Conservation (phyloP, 2,329 filamentous ascomycete species). For the Sporothrix curviconia region DNA sequence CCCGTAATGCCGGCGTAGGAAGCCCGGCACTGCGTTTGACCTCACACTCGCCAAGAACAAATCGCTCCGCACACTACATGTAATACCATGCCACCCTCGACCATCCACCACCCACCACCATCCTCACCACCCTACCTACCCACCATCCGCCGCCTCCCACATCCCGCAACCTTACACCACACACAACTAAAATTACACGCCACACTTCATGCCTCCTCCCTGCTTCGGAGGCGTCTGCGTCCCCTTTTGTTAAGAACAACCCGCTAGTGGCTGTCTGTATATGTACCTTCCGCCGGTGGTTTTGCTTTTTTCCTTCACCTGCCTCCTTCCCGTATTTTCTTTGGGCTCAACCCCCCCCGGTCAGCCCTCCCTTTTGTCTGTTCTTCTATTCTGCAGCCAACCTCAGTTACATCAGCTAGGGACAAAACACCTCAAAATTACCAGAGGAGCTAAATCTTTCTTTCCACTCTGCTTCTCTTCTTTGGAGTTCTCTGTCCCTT, state of each 20-base stretch:
- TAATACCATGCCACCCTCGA: background rate
- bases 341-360: too few species aligned
- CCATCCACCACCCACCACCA: background rate
- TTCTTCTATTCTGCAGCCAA: background rate
- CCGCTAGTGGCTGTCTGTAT: constrained; percentile 10
- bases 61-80: constrained; percentile 6
- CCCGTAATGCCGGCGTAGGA: background rate
- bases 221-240: constrained; percentile 8
- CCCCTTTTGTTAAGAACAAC: constrained; percentile 7
- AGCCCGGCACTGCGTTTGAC: background rate
- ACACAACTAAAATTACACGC: background rate
- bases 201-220: too few species aligned
- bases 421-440: too few species aligned
- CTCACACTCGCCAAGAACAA: constrained; percentile 1
- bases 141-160: too few species aligned
- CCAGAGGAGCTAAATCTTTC: too few species aligned
- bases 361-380: background rate
- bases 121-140: background rate
- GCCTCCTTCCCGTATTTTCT: background rate
- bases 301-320: constrained; percentile 13
- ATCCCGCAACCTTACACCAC: constrained; percentile 4
- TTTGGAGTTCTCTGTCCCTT: too few species aligned
- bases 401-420: too few species aligned
- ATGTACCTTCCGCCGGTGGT: constrained; percentile 6
- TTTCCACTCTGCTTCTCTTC: too few species aligned